Conservation (phyloP, 768 basidiomycete genomes). For the Pulveroboletus frians region DNA sequence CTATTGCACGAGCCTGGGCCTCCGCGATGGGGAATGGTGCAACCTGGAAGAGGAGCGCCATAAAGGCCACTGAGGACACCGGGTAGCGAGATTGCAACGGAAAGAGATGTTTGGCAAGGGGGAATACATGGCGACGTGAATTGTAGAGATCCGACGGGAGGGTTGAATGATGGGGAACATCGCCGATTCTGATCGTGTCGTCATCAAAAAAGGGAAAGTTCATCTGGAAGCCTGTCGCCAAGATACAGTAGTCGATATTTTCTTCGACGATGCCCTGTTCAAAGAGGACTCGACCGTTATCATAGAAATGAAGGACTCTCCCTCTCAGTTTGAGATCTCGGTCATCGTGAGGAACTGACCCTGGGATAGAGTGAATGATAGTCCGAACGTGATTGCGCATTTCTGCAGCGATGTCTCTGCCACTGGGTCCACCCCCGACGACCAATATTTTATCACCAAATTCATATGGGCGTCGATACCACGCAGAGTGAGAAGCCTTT, state of each 20-base stretch:
- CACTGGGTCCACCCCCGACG: slow-evolving; percentile 59
- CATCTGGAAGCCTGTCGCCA: slow-evolving; percentile 73
- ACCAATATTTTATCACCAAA: slow-evolving; percentile 40
- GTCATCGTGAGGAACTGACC: slow-evolving; percentile 28
- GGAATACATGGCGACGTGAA: slow-evolving; percentile 62
- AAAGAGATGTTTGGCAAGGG: slow-evolving; percentile 66
- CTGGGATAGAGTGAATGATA: slow-evolving; percentile 54
- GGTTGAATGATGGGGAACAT: slow-evolving; percentile 45
- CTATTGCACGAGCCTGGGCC: slow-evolving; percentile 63
- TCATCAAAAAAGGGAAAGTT: slow-evolving; percentile 57
- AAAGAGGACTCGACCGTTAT: slow-evolving; percentile 47
- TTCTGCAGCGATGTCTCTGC: slow-evolving; percentile 60
- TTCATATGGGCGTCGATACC: slow-evolving; percentile 52
- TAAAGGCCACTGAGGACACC: slow-evolving; percentile 55
- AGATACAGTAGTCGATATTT: slow-evolving; percentile 56
- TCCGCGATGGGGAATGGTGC: slow-evolving; percentile 76
- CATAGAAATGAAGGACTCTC: slow-evolving; percentile 38
- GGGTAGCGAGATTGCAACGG: slow-evolving; percentile 47
- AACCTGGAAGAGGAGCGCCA: slow-evolving; percentile 54
- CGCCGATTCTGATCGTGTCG: slow-evolving; percentile 29
- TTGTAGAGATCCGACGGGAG: slow-evolving; percentile 53
- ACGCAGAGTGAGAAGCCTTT: slow-evolving; percentile 60
- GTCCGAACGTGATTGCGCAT: slow-evolving; percentile 40
- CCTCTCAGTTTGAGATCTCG: slow-evolving; percentile 39
- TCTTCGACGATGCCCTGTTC: slow-evolving; percentile 53